phyloP scores from a whole-genome alignment of 2,329 filamentous ascomycete species.

The Calonectria hongkongensis region DNA sequence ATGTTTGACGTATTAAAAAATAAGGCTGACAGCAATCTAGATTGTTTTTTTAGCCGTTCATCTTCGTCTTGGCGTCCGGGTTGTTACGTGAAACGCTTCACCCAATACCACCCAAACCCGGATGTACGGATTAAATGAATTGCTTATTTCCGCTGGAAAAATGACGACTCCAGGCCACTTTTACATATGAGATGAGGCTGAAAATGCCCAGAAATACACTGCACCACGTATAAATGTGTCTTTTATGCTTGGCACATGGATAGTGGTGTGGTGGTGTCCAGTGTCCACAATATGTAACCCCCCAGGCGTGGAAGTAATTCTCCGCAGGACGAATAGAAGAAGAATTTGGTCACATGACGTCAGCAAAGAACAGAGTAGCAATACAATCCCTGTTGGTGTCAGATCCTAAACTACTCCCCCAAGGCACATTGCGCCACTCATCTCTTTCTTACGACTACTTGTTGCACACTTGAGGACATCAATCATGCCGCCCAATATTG shows the following conservation, averaged over 20 bases:
- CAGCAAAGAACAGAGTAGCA: too few species aligned
- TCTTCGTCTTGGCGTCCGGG: too few species aligned
- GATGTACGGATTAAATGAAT: too few species aligned
- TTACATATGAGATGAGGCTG: background rate
- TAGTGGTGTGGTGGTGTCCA: background rate
- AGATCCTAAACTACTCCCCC: background rate
- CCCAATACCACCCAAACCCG: too few species aligned
- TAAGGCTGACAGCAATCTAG: too few species aligned
- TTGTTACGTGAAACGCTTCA: too few species aligned
- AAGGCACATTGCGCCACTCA: background rate
- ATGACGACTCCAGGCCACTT: background rate
- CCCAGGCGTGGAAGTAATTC: background rate
- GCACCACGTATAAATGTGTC: background rate
- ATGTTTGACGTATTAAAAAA: too few species aligned
- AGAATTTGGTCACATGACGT: background rate
- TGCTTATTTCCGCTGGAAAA: too few species aligned
- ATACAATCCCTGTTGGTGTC: background rate
- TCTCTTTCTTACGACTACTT: background rate
- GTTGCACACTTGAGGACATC: too few species aligned
- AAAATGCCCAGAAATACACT: background rate
- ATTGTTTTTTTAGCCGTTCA: too few species aligned
- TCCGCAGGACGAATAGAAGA: background rate
- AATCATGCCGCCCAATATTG: slow-evolving; percentile 51
- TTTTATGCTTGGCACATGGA: background rate
- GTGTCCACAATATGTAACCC: background rate